phyloP scores from a whole-genome alignment of 805 yeast genomes.

The Starmerella etchellsii region DNA sequence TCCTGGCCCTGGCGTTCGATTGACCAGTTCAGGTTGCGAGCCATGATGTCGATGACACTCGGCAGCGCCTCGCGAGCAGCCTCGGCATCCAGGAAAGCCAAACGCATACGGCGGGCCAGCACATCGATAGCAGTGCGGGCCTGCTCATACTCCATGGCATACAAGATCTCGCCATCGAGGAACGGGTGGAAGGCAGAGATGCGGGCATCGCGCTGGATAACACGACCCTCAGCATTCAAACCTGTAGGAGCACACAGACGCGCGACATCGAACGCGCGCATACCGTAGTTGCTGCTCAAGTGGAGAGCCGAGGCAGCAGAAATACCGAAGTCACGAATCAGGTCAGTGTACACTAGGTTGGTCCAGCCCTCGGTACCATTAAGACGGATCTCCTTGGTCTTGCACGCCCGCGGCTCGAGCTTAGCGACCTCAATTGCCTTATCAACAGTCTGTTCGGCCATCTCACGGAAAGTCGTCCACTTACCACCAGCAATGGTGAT shows the following conservation, averaged over 20 bases:
- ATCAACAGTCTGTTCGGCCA: slow-evolving; percentile 90
- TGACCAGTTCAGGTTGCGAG: slow-evolving; percentile 64
- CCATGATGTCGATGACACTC: slow-evolving; percentile 77
- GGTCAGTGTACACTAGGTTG: slow-evolving; percentile 57
- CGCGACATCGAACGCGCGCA: slow-evolving; percentile 58
- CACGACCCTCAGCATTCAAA: slow-evolving; percentile 25
- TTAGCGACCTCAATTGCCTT: slow-evolving; percentile 36
- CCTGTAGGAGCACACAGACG: slow-evolving; percentile 37
- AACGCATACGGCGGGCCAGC: slow-evolving; percentile 83
- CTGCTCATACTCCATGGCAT: slow-evolving; percentile 71
- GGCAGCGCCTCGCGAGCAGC: slow-evolving; percentile 72
- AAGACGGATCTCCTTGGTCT: slow-evolving; percentile 42
- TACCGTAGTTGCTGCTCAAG: slow-evolving; percentile 77
- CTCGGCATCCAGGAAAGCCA: slow-evolving; percentile 79
- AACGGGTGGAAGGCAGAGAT: slow-evolving; percentile 49
- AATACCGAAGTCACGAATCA: slow-evolving; percentile 64
- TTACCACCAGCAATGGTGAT: slow-evolving; percentile 92
- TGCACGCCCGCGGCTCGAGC: slow-evolving; percentile 33
- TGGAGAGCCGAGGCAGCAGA: slow-evolving; percentile 68
- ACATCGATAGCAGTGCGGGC: slow-evolving; percentile 81
- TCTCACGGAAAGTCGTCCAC: slow-evolving; percentile 96
- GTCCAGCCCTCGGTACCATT: slow-evolving; percentile 77
- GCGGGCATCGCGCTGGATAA: slow-evolving; percentile 35
- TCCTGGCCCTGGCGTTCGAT: slow-evolving; percentile 42
- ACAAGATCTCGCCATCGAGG: slow-evolving; percentile 70